Evolutionary conservation across 345 rosid species (phyloP), one percentile per base, ranked within the genome.

Genomic region (Eucalyptus urophylla): DNA sequence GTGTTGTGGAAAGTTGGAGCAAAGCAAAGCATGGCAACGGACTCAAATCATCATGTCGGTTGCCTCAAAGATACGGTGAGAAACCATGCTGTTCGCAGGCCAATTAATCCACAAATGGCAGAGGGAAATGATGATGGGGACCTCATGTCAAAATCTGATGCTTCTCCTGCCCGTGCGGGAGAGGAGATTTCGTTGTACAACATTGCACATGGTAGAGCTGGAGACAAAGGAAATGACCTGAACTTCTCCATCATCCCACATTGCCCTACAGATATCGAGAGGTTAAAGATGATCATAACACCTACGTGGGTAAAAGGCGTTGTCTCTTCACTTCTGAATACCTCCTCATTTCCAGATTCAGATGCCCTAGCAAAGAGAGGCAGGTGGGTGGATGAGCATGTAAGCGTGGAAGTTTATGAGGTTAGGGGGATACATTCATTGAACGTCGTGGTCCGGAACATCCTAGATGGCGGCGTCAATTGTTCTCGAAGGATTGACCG

Each of bases 401-500:
- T 95, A n/a, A 89, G 89, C 14, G 96, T 95, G 58, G 98, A 97
- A 92, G 93, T 96, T 72, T 97, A 96, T 90, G 97, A 96, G 89
- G 97, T 93, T 33, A 88, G 87, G 88, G 99, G 99, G 83, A 92
- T 97, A 87, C 89, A 92, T 90, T 95, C 98, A 49, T 90, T 97
- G 92, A 96, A 96, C 69, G 90, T 97, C 40, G 97, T 97, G 31
- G 97, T 96, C 86, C 91, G 95, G 49, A 96, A 96, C 93, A 94
- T 96, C 91, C 92, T 97, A 87, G 98, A 96, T 87, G 98, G 98
- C 12, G 98, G 99, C 12, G 98, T 96, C 92, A 96, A 96, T 90
- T 97, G 99, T 92, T 96, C 99, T 76, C 91, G 99, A 89, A 97
- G 98, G 93, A 96, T 97, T 62, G 98, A 96, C 90, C 93, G 99